Percentiles rank a stretch among this genome's conserved stretches.
These are phyloP conservation scores for Gynostemma pentaphyllum DNA, from an alignment of 306 rosid species.

Conservation along the genomic window DNA sequence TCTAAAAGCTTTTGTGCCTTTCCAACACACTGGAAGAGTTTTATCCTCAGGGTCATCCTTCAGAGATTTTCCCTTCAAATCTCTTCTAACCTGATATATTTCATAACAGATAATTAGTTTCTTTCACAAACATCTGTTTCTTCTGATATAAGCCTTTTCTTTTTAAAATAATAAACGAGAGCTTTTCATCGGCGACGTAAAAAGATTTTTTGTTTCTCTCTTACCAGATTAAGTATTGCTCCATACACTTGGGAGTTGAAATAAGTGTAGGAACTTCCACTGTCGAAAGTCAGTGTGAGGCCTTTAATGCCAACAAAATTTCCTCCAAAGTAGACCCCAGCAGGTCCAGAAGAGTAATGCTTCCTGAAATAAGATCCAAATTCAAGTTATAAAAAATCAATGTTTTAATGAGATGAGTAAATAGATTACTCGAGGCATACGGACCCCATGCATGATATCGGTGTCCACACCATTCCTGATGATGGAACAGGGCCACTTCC, in stretches of 20 bases:
- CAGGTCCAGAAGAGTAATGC: constrained; percentile 67
- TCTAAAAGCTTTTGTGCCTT: constrained; percentile 49
- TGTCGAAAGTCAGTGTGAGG: constrained; percentile 50
- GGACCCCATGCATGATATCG: constrained; percentile 30
- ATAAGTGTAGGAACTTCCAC: constrained; percentile 85
- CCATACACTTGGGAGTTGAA: constrained; percentile 38
- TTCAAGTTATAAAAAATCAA: neutral
- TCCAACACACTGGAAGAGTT: constrained; percentile 66
- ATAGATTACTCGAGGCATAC: constrained; percentile 9
- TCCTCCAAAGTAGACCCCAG: constrained; percentile 39
- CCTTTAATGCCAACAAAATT: constrained; percentile 39
- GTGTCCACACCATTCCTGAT: constrained; percentile 49
- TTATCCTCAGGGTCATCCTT: constrained; percentile 26
- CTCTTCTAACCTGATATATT: constrained; percentile 36
- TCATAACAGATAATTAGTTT: constrained; percentile 1
- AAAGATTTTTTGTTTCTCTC: constrained; percentile 7
- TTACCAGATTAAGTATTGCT: constrained; percentile 37
- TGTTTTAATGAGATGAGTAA: constrained; percentile 3
- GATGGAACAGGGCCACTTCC: constrained; percentile 45
- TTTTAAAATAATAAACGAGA: no score
- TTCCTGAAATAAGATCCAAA: constrained; percentile 28
- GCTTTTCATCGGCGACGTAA: neutral
- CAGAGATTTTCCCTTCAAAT: constrained; percentile 45
- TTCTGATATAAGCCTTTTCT: neutral
- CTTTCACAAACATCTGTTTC: no score